Percentiles rank a stretch among this genome's conserved stretches.
phyloP scores from a whole-genome alignment of 2,329 filamentous ascomycete genomes.

The Dactylonectria estremocensis region DNA sequence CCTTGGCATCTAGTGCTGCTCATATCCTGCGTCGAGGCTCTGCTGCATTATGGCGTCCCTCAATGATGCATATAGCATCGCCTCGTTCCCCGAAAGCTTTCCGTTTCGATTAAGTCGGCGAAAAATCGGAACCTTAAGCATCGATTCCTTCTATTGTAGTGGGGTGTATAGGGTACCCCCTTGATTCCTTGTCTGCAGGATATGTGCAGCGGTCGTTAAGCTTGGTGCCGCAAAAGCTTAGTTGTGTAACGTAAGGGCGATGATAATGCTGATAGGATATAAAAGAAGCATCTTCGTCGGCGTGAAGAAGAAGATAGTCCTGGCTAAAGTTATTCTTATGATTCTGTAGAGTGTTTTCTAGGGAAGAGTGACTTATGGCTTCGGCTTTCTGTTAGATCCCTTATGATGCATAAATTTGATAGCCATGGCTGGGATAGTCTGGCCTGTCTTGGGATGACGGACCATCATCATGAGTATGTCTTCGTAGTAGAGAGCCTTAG shows the following conservation, averaged over 20 bases:
- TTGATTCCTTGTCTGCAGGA: not conserved
- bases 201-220: not conserved
- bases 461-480: conserved; percentile 51
- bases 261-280: not conserved
- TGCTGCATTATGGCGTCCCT: not conserved
- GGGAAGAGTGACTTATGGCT: conserved; percentile 41
- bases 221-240: not conserved
- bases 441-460: conserved; percentile 41
- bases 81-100: not conserved
- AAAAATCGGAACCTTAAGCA: not conserved
- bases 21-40: not conserved
- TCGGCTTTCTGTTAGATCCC: conserved; percentile 48
- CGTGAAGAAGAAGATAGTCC: conserved; percentile 14
- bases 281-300: not conserved
- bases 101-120: not conserved
- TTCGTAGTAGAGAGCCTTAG: conserved; percentile 51
- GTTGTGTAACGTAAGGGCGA: not conserved
- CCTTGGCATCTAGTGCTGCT: not conserved
- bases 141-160: not conserved
- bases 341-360: not conserved
- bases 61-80: not conserved
- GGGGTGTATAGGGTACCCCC: not conserved
- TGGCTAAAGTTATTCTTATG: not conserved
- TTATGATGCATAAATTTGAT: conserved; percentile 53
- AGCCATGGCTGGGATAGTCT: conserved; percentile 44